Conservation (phyloP, 306 rosid genomes). For the Trifolium fragiferum region DNA sequence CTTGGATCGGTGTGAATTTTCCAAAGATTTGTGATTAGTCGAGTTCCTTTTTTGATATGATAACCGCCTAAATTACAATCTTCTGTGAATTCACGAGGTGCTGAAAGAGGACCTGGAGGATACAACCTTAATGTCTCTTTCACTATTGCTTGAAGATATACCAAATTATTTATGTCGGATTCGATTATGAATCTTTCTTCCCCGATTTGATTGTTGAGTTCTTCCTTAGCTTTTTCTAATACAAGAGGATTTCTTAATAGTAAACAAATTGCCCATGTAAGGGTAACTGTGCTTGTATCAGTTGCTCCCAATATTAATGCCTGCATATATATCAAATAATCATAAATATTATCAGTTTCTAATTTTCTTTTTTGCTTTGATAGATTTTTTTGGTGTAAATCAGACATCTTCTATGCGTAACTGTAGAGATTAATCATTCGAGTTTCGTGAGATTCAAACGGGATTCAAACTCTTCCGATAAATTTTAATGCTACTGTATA, state of each 20-base stretch:
- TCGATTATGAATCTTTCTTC: conserved; percentile 5
- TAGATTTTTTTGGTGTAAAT: too few relatives aligned
- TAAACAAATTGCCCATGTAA: conserved; percentile 31
- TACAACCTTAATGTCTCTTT: conserved; percentile 36
- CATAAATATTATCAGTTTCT: too few relatives aligned
- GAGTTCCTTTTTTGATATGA: conserved; percentile 28
- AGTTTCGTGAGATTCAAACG: too few relatives aligned
- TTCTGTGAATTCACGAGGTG: conserved; percentile 20
- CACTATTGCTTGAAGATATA: conserved; percentile 34
- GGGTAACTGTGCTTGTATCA: conserved; percentile 25
- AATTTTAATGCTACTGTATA: too few relatives aligned
- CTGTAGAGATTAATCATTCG: too few relatives aligned
- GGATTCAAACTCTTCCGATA: too few relatives aligned
- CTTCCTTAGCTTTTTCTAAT: conserved; percentile 27
- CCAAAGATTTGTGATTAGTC: conserved; percentile 16
- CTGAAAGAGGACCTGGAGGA: conserved; percentile 21
- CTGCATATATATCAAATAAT: too few relatives aligned
- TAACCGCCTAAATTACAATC: conserved; percentile 25
- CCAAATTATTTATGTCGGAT: conserved; percentile 11
- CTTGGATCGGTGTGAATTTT: conserved; percentile 22
- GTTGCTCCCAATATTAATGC: conserved; percentile 20
- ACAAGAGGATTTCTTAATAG: conserved; percentile 15
- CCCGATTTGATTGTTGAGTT: conserved; percentile 3
- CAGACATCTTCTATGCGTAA: too few relatives aligned
- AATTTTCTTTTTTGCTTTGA: too few relatives aligned